Evolutionary conservation across 805 yeast genomes (phyloP), one percentile per base, ranked within the genome.

Genomic region (Spencermartinsiella europaea): DNA sequence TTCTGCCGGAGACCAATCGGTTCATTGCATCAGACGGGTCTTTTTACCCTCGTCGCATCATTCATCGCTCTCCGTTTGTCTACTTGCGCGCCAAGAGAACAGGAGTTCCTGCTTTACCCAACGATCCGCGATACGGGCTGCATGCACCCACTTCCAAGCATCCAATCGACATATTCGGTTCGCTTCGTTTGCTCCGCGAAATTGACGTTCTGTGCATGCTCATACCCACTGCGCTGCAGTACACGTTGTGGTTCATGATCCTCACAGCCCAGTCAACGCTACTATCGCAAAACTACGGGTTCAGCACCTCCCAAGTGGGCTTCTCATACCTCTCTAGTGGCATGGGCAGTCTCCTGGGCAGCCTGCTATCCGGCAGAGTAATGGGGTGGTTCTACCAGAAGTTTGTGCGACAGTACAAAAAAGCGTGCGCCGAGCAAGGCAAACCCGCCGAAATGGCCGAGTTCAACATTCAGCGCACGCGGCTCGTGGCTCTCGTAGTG

Each of bases 301-400:
- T 79, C 49, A 53, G 73, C 1, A 74, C 80, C 1, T 65, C 77
- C 38, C 71, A 77, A 39, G 77, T 85, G 34, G 95, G 95, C 2
- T 64, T 79, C 15, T 78, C 87, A 46, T 88, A 80, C 57, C 68
- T 88, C 36, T 84, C 95, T 2, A 79, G 83, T 17, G 96, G 96
- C 14, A 54, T 77, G 0, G 83, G 83, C 8, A 77, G 86, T 3
- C 61, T 85, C 14, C 34, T 71, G 0, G 87, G 91, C 20, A 76
- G 90, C 0, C 50, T 86, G 0, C 31, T 60, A 0, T 64, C 80
- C 2, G 95, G 95, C 0, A 67, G 70, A 51, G 36, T 77, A 3
- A 58, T 85, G 54, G 81, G 85, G 56, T 62, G 64, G 61, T 63
- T 69, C 47, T 84, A 82, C 58, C 62, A 63, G 15, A 59, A 57